Conservation (phyloP, 257 asterid genomes). For the Pogostemon cablin region DNA sequence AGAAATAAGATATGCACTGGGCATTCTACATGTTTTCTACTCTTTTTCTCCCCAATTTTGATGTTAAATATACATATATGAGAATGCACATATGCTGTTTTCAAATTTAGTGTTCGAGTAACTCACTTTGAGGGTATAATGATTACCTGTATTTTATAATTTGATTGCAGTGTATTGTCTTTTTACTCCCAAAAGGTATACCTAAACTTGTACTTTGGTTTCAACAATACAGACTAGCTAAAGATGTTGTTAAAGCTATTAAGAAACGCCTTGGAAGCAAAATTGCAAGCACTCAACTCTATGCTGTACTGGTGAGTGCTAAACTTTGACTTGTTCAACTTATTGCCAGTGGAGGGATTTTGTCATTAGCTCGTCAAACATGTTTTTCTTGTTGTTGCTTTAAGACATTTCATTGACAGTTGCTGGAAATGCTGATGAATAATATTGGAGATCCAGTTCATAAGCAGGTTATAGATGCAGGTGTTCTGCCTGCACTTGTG, state of each 20-base stretch:
- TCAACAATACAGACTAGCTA: slow-evolving; percentile 60
- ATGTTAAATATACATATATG: neutral
- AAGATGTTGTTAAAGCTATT: slow-evolving; percentile 85
- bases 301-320: slow-evolving; percentile 68
- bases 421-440: slow-evolving; percentile 95
- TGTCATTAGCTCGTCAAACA: slow-evolving; percentile 18
- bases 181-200: slow-evolving; percentile 18
- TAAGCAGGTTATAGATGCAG: slow-evolving; percentile 81
- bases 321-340: slow-evolving; percentile 17
- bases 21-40: neutral
- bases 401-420: slow-evolving; percentile 49
- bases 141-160: slow-evolving; percentile 15
- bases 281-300: slow-evolving; percentile 59
- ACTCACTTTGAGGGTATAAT: neutral
- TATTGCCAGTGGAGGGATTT: slow-evolving; percentile 10
- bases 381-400: slow-evolving; percentile 29
- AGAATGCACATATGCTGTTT: neutral
- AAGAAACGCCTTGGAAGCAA: slow-evolving; percentile 92
- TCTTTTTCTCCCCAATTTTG: slow-evolving; percentile 12
- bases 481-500: slow-evolving; percentile 77
- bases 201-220: slow-evolving; percentile 4
- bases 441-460: slow-evolving; percentile 93
- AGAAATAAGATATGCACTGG: too few relatives aligned
- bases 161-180: slow-evolving; percentile 2
- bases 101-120: slow-evolving; percentile 2